A percentile compares a stretch with the other conserved stretches of the same genome.
Conservation (phyloP, 2,329 filamentous ascomycete species). For the Diplodia seriata region DNA sequence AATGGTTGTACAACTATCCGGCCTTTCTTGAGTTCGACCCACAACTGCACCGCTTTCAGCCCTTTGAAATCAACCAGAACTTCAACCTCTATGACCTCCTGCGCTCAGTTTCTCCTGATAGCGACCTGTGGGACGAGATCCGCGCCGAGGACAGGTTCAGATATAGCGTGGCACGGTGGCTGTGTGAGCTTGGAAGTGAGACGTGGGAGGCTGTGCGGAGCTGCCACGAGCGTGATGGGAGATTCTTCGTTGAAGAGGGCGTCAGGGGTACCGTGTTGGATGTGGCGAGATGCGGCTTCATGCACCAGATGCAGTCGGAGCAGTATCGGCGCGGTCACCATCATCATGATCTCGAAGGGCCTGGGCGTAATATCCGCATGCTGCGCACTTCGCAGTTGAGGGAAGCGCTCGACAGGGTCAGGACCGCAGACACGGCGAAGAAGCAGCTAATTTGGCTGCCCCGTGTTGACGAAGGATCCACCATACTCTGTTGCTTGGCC, state of each 20-base stretch:
- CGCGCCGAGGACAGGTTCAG: neutral
- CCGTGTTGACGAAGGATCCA: neutral
- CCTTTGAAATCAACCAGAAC: neutral
- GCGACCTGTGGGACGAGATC: conserved; percentile 8
- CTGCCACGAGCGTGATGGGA: conserved; percentile 2
- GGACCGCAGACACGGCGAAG: conserved; percentile 24
- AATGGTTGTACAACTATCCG: conserved; percentile 33
- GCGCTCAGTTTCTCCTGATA: conserved; percentile 3
- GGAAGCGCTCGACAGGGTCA: neutral
- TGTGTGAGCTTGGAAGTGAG: conserved; percentile 11
- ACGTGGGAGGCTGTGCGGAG: conserved; percentile 14
- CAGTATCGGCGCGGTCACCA: neutral
- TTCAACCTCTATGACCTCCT: conserved; percentile 5
- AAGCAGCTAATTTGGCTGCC: conserved; percentile 28
- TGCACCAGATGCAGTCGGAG: neutral
- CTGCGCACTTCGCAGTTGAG: neutral
- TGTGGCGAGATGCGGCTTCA: conserved; percentile 4
- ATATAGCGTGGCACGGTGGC: neutral
- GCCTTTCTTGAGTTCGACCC: conserved; percentile 28
- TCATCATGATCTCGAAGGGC: neutral
- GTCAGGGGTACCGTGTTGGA: conserved; percentile 5
- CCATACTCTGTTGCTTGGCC: conserved; percentile 34
- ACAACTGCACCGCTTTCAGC: neutral
- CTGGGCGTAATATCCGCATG: conserved; percentile 8
- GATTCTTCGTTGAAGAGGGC: neutral